phyloP scores from a whole-genome alignment of 83 land plant species.

The Diphasiastrum complanatum region DNA sequence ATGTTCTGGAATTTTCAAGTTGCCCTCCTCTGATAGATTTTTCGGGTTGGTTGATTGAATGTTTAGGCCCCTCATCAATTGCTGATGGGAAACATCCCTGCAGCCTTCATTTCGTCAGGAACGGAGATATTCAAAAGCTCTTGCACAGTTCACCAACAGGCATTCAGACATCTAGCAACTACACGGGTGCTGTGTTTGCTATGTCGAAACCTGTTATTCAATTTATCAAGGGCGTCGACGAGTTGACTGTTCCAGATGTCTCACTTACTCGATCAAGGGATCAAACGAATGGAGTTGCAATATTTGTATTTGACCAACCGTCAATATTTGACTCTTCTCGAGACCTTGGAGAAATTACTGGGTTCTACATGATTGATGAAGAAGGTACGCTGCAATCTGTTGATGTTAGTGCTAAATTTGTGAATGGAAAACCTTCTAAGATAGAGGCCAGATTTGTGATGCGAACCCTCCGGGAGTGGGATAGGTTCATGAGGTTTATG shows the following conservation, averaged over 20 bases:
- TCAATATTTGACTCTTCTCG: constrained; percentile 92
- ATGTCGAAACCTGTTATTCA: constrained; percentile 73
- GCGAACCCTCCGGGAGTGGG: constrained; percentile 78
- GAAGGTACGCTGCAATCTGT: constrained; percentile 89
- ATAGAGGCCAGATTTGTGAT: constrained; percentile 86
- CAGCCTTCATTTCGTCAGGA: too few relatives aligned
- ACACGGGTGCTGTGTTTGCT: too few relatives aligned
- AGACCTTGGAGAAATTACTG: constrained; percentile 93
- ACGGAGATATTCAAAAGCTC: too few relatives aligned
- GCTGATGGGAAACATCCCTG: too few relatives aligned
- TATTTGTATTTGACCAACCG: constrained; percentile 71
- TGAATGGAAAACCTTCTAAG: constrained; percentile 83
- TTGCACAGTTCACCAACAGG: too few relatives aligned
- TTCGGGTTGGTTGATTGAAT: too few relatives aligned
- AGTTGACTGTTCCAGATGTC: constrained; percentile 89
- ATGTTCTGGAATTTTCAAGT: too few relatives aligned
- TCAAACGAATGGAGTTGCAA: constrained; percentile 85
- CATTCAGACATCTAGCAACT: too few relatives aligned
- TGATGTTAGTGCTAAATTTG: constrained; percentile 93
- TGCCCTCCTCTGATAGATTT: too few relatives aligned
- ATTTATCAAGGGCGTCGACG: constrained; percentile 88
- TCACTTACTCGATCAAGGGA: constrained; percentile 80
- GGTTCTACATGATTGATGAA: constrained; percentile 95
- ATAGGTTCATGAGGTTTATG: constrained; percentile 98
- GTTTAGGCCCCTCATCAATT: too few relatives aligned